phyloP scores from a whole-genome alignment of 805 yeast species.

The Torulaspora quercuum region DNA sequence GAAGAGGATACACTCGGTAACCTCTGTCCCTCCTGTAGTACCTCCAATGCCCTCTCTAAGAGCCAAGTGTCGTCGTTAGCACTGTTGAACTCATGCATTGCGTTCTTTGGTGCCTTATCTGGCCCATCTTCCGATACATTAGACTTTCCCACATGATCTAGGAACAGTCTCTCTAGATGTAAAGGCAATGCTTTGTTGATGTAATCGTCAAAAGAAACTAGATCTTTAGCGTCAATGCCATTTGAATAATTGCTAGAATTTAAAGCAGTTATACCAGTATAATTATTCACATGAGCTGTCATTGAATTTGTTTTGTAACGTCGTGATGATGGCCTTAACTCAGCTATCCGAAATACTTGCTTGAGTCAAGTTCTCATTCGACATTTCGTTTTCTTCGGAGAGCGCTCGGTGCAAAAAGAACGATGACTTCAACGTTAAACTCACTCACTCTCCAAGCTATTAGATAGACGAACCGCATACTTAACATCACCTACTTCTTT shows the following conservation, averaged over 20 bases:
- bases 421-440: too few species aligned
- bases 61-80: conserved; percentile 4
- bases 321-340: too few species aligned
- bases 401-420: too few species aligned
- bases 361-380: too few species aligned
- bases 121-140: not conserved
- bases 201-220: conserved; percentile 40
- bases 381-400: too few species aligned
- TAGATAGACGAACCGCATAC: too few species aligned
- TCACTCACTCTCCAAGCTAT: conserved; percentile 1
- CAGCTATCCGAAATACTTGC: too few species aligned
- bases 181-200: conserved; percentile 36
- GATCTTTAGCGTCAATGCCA: conserved; percentile 15
- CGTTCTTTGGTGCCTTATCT: not conserved
- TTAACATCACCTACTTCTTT: too few species aligned
- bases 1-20: conserved; percentile 1
- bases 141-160: conserved; percentile 19
- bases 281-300: not conserved
- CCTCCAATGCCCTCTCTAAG: conserved; percentile 3
- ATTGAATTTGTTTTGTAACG: too few species aligned
- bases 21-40: conserved; percentile 10
- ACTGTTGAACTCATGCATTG: not conserved
- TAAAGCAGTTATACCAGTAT: not conserved
- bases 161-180: conserved; percentile 37
- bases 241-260: not conserved